Conservation (phyloP, 2,329 filamentous ascomycete species). For the Aspergillus fructus region DNA sequence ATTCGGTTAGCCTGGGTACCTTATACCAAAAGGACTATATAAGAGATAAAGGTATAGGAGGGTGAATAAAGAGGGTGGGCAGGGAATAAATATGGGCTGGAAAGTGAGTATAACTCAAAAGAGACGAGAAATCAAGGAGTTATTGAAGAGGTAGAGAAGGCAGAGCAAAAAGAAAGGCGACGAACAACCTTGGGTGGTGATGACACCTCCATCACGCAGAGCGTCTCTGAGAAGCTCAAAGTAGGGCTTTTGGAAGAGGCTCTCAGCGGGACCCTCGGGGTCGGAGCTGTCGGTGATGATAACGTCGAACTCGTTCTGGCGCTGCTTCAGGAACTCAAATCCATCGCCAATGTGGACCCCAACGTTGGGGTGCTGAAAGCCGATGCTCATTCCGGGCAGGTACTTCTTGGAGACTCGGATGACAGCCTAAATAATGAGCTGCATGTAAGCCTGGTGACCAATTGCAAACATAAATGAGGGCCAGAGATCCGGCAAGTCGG, state of each 20-base stretch:
- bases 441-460: neutral
- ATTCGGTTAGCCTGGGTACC: slow-evolving; percentile 24
- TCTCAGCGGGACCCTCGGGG: slow-evolving; percentile 93
- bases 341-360: slow-evolving; percentile 93
- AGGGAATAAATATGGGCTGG: slow-evolving; percentile 14
- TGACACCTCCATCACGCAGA: slow-evolving; percentile 91
- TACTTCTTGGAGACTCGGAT: slow-evolving; percentile 98
- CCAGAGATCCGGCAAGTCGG: neutral
- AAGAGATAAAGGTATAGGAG: slow-evolving; percentile 8
- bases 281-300: slow-evolving; percentile 99
- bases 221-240: slow-evolving; percentile 91
- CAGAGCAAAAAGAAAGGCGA: slow-evolving; percentile 61
- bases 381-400: slow-evolving; percentile 88
- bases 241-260: slow-evolving; percentile 97
- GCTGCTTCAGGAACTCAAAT: slow-evolving; percentile 97
- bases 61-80: slow-evolving; percentile 15
- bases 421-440: slow-evolving; percentile 63
- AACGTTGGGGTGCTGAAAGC: slow-evolving; percentile 91
- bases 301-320: slow-evolving; percentile 97
- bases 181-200: slow-evolving; percentile 99
- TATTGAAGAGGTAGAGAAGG: slow-evolving; percentile 44
- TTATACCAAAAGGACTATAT: slow-evolving; percentile 1
- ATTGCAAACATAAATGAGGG: neutral
- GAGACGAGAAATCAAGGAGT: slow-evolving; percentile 11
- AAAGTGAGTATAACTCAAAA: neutral